phyloP scores from a whole-genome alignment of 2,329 filamentous ascomycete genomes.

The Herpomyces periplanetae region DNA sequence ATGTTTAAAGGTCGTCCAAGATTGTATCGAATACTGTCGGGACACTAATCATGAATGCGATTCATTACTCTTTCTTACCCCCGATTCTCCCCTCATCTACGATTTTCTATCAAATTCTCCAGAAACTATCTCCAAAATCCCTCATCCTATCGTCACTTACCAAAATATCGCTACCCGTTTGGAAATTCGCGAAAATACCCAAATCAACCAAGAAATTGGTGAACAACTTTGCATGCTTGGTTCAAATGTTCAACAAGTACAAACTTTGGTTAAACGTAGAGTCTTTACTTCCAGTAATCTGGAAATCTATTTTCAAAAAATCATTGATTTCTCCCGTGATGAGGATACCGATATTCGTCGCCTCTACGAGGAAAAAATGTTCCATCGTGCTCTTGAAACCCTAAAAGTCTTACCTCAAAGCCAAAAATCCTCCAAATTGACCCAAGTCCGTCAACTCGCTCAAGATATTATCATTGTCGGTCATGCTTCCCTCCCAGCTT shows the following conservation, averaged over 20 bases:
- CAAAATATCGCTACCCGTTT: slow-evolving; percentile 42
- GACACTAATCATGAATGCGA: too few species aligned
- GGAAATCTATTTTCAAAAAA: slow-evolving; percentile 35
- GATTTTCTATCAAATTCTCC: slow-evolving; percentile 41
- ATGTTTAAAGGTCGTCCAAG: too few species aligned
- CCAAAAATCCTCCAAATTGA: slow-evolving; percentile 26
- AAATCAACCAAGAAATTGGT: slow-evolving; percentile 57
- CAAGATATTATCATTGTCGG: slow-evolving; percentile 87
- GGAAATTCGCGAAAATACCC: slow-evolving; percentile 51
- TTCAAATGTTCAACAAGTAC: slow-evolving; percentile 44
- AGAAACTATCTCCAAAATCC: too few species aligned
- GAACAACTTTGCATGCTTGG: slow-evolving; percentile 60
- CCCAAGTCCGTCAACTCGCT: slow-evolving; percentile 32
- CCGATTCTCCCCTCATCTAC: slow-evolving; percentile 45
- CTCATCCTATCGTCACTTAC: slow-evolving; percentile 40
- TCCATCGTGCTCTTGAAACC: slow-evolving; percentile 39
- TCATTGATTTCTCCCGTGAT: slow-evolving; percentile 65
- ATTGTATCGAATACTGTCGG: too few species aligned
- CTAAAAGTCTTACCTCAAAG: slow-evolving; percentile 24
- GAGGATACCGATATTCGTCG: slow-evolving; percentile 53
- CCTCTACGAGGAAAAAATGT: slow-evolving; percentile 54
- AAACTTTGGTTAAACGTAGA: slow-evolving; percentile 48
- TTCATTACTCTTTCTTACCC: too few species aligned
- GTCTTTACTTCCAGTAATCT: slow-evolving; percentile 33
- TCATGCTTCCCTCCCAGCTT: slow-evolving; percentile 54